Evolutionary conservation across 2,329 filamentous ascomycete genomes (phyloP).

Genomic region (Xylaria sp.): DNA sequence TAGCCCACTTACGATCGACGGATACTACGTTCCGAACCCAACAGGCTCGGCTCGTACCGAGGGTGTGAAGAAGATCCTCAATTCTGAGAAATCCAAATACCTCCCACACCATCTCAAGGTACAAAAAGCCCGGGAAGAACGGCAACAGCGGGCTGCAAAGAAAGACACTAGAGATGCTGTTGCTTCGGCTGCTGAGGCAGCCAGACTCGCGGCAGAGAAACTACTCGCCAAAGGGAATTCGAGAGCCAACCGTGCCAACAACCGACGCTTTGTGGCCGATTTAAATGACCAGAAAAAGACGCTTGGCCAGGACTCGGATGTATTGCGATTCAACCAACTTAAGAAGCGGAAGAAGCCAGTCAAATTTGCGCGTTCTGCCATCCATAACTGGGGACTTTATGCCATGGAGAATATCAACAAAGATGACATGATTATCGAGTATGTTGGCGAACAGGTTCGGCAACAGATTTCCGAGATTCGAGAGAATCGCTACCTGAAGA

Average conservation of each 20-base stretch:
- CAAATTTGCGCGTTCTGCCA: slow-evolving; percentile 95
- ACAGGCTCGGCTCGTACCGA: slow-evolving; percentile 92
- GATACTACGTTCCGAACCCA: slow-evolving; percentile 84
- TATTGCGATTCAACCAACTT: slow-evolving; percentile 96
- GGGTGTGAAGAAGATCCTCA: slow-evolving; percentile 92
- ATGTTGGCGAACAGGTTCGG: slow-evolving; percentile 95
- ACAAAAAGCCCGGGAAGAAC: slow-evolving; percentile 87
- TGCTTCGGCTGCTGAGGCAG: slow-evolving; percentile 73
- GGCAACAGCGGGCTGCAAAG: slow-evolving; percentile 76
- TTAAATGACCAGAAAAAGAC: slow-evolving; percentile 95
- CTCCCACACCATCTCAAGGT: slow-evolving; percentile 97
- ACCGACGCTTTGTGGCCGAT: slow-evolving; percentile 92
- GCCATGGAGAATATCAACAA: slow-evolving; percentile 96
- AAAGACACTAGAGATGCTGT: slow-evolving; percentile 73
- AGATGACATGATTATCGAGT: slow-evolving; percentile 99
- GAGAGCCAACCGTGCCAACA: slow-evolving; percentile 92
- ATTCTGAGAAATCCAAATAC: slow-evolving; percentile 98
- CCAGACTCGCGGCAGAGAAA: slow-evolving; percentile 81
- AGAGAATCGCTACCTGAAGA: slow-evolving; percentile 91
- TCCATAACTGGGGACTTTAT: slow-evolving; percentile 98
- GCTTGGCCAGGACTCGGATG: slow-evolving; percentile 84
- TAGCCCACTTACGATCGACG: slow-evolving; percentile 62
- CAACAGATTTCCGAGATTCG: slow-evolving; percentile 98
- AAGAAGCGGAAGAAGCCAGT: slow-evolving; percentile 99
- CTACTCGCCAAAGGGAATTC: slow-evolving; percentile 88